Base-by-base conservation (phyloP, 768 basidiomycete genomes). In the Mycena polygramma region DNA sequence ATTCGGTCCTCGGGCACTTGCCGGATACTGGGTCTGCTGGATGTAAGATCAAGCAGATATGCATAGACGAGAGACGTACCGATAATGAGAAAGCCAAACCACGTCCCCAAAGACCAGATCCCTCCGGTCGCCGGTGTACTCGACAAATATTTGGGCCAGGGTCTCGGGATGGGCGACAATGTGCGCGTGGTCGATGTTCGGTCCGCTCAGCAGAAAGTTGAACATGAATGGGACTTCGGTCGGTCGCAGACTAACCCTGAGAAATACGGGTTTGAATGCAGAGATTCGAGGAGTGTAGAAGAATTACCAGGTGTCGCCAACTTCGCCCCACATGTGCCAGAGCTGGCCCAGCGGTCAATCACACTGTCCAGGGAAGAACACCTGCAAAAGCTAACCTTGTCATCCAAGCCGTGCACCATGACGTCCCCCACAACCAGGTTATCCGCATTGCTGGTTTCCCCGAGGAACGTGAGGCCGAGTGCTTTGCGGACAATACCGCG, bases 301-400 rank as follows among this genome's bases (percentile, higher is more conserved):
- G 4, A 77, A 81, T 35, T 70, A 84, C 84, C 83, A 67, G 17
- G 78, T 73, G 30, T 66, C 77, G 22, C 75, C 71, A 19, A 80
- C 71, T 53, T 84, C 82, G 1, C 86, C 85, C 85, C 85, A 87
- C 76, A 83, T 83, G 70, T 86, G 85, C 85, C 84, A 86, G 64
- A 80, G 75, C 85, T 87, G 63, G 14, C 30, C 63, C 15, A 17
- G 26, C 9, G 41, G 55, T 19, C 10, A n/a, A 13, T 22, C 2
- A 8, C 43, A 54, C 20, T 54, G 13, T 14, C 22, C 39, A 13
- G 41, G 26, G 24, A 4, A 36, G 1, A 2, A 22, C 14, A 17
- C 41, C 30, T 15, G 19, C 10, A 51, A 8, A n/a, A 19, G 71
- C 81, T n/a, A 52, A 85, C 85, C 63, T 82, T 81, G n/a, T 77